A percentile compares a stretch with the other conserved stretches of the same genome.
These are phyloP conservation scores for Oryza australiensis DNA, from an alignment of 176 grass and related monocot species.

Conservation along the genomic window DNA sequence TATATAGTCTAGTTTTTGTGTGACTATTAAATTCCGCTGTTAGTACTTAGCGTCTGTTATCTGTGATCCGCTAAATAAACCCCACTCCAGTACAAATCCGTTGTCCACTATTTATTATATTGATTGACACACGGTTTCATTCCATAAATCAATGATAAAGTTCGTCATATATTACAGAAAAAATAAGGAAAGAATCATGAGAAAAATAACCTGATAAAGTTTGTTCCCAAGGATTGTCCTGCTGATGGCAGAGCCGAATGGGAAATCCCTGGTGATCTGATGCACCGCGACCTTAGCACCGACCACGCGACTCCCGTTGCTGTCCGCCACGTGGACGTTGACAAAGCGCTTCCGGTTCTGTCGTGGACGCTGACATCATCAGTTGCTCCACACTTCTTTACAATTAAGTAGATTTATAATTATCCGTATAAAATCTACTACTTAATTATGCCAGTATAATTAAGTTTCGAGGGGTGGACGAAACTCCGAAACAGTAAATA, in stretches of 20 bases:
- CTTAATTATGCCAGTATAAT: too few relatives aligned
- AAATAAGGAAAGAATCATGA: too few relatives aligned
- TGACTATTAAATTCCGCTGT: too few relatives aligned
- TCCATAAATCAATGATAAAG: too few relatives aligned
- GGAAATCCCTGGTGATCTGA: constrained; percentile 69
- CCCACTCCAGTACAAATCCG: too few relatives aligned
- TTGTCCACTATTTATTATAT: too few relatives aligned
- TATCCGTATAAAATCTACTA: too few relatives aligned
- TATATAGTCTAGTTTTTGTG: too few relatives aligned
- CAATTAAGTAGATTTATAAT: not conserved
- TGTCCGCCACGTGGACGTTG: constrained; percentile 59
- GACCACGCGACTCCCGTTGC: constrained; percentile 41
- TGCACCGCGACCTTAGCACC: constrained; percentile 52
- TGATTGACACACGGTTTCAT: too few relatives aligned
- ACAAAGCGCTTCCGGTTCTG: constrained; percentile 68
- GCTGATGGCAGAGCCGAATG: constrained; percentile 76
- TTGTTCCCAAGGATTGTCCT: constrained; percentile 54
- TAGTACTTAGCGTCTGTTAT: too few relatives aligned
- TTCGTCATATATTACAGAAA: too few relatives aligned
- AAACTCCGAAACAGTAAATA: not conserved
- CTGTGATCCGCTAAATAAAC: too few relatives aligned
- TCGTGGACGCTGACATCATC: not conserved
- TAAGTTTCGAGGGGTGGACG: not conserved
- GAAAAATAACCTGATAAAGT: constrained; percentile 52
- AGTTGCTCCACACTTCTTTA: not conserved